Percentiles rank a stretch among this genome's conserved stretches.
Conservation (phyloP, 78 protist genomes). For the Speleostelium caveatum region DNA sequence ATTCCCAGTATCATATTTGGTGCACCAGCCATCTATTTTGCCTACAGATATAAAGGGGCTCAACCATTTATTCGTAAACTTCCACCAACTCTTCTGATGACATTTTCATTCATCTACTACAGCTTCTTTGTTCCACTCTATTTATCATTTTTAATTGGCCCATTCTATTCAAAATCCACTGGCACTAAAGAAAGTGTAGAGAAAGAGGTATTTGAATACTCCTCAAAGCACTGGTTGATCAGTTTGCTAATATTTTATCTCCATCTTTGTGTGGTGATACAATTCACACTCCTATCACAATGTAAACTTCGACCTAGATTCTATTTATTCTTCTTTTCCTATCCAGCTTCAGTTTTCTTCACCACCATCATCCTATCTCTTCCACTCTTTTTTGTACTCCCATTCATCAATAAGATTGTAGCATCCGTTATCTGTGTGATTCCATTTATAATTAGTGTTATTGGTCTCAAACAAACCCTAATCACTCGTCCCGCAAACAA, state of each 20-base stretch:
- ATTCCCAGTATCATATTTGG: not conserved
- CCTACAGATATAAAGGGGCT: slow-evolving; percentile 11
- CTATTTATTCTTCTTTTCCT: not conserved
- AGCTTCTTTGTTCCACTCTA: slow-evolving; percentile 12
- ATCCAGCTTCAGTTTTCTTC: slow-evolving; percentile 53
- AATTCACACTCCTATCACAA: slow-evolving; percentile 8
- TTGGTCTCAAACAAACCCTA: slow-evolving; percentile 21
- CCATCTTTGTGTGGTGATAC: slow-evolving; percentile 30
- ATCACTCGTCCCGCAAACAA: slow-evolving; percentile 43
- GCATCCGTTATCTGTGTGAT: not conserved
- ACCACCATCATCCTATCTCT: slow-evolving; percentile 25
- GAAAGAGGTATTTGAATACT: not conserved
- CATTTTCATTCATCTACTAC: not conserved
- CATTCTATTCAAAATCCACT: not conserved
- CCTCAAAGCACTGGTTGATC: slow-evolving; percentile 12
- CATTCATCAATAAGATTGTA: not conserved
- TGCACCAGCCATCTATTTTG: not conserved
- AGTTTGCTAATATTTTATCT: slow-evolving; percentile 17
- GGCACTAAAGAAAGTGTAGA: too few species aligned
- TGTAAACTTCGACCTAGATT: slow-evolving; percentile 1
- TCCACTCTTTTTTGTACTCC: slow-evolving; percentile 20
- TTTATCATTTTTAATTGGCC: not conserved
- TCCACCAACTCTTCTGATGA: not conserved
- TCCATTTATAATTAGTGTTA: not conserved
- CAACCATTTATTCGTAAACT: not conserved